Conservation (phyloP, 768 basidiomycete species). For the Lanmaoa rubissima region DNA sequence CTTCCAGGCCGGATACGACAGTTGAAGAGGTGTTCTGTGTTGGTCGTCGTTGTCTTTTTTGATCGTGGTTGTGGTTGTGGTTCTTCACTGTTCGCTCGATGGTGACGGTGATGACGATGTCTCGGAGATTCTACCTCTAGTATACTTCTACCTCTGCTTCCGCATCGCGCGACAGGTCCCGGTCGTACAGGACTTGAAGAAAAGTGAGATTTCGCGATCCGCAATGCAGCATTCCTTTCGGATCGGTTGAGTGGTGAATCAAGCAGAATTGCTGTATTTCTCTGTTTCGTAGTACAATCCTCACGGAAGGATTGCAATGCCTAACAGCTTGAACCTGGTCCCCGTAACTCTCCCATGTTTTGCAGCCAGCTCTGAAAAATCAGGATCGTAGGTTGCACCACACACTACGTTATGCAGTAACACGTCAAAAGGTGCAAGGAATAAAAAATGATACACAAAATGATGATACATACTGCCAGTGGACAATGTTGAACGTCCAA, state of each 20-base stretch:
- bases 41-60: slow-evolving; percentile 31
- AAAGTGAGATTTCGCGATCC: slow-evolving; percentile 67
- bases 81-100: slow-evolving; percentile 5
- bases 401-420: background rate
- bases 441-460: slow-evolving; percentile 2
- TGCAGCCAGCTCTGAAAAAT: background rate
- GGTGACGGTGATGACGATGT: background rate
- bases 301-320: too few species aligned
- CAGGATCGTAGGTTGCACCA: background rate
- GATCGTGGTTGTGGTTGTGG: slow-evolving; percentile 26
- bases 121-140: background rate
- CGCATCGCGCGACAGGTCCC: slow-evolving; percentile 33
- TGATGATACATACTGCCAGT: background rate
- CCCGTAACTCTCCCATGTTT: background rate
- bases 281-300: too few species aligned
- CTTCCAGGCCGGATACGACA: slow-evolving; percentile 57
- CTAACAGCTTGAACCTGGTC: too few species aligned
- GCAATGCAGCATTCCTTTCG: slow-evolving; percentile 21
- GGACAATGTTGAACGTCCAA: slow-evolving; percentile 36
- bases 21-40: slow-evolving; percentile 40
- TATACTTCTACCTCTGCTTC: slow-evolving; percentile 31
- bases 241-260: too few species aligned
- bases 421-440: background rate
- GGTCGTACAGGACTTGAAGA: slow-evolving; percentile 76
- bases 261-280: too few species aligned